A percentile compares a stretch with the other conserved stretches of the same genome.
These are phyloP conservation scores for Eudorina sp. DNA, from an alignment of 139 green algal genomes.

Conservation along the genomic window DNA sequence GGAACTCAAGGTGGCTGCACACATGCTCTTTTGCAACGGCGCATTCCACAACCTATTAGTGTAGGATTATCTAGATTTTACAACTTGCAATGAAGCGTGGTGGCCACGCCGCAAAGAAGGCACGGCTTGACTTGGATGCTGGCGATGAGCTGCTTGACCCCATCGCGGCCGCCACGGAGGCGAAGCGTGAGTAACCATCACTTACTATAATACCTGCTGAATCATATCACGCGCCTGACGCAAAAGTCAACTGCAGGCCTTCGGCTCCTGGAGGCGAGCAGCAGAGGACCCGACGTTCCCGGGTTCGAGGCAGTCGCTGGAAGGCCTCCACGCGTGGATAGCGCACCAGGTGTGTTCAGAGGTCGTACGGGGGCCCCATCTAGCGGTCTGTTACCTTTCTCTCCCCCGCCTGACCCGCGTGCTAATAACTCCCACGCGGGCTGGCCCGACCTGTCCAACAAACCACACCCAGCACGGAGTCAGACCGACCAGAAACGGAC, in stretches of 20 bases:
- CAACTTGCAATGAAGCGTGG: background rate
- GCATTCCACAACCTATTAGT: too few species aligned
- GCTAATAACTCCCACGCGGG: too few species aligned
- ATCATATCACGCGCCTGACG: background rate
- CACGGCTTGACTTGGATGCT: background rate
- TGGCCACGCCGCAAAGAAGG: background rate
- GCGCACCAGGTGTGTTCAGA: conserved; percentile 15
- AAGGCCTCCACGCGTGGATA: background rate
- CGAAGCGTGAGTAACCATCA: conserved; percentile 26
- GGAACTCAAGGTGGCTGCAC: too few species aligned
- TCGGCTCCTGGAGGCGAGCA: background rate
- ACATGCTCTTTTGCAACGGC: too few species aligned
- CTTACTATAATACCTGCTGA: too few species aligned
- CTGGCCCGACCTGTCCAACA: too few species aligned
- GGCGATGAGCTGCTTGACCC: background rate
- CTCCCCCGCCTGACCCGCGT: too few species aligned
- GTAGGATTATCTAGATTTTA: too few species aligned
- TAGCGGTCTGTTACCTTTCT: too few species aligned
- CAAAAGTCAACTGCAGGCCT: conserved; percentile 7
- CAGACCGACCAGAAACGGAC: too few species aligned
- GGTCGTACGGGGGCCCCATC: too few species aligned
- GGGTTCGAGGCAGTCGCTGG: background rate
- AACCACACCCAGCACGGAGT: too few species aligned
- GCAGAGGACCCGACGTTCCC: background rate
- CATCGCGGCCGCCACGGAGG: conserved; percentile 27